Percentiles rank a stretch among this genome's conserved stretches.
These are phyloP conservation scores for Trichoderma sp. DNA, from an alignment of 2,329 filamentous ascomycete species.

Conservation along the genomic window DNA sequence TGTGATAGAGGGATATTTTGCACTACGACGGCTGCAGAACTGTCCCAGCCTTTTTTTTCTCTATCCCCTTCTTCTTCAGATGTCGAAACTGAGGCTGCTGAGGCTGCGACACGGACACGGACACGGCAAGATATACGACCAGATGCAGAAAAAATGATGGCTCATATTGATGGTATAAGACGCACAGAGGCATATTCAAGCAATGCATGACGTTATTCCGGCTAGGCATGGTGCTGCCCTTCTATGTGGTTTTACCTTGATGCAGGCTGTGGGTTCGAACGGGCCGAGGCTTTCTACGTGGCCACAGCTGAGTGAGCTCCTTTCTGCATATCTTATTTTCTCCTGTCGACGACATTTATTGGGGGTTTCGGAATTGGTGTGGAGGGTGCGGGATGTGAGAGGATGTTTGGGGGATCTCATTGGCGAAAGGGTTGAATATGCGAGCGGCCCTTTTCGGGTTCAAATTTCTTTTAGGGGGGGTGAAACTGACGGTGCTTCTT, in stretches of 20 bases:
- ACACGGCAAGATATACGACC: neutral
- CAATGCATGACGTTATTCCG: neutral
- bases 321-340: neutral
- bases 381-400: neutral
- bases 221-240: neutral
- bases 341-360: neutral
- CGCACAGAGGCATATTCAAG: neutral
- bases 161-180: neutral
- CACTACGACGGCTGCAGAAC: neutral
- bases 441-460: neutral
- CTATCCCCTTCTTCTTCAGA: neutral
- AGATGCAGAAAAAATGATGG: neutral
- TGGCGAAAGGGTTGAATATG: neutral
- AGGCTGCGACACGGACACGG: neutral
- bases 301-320: neutral
- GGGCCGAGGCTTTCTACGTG: conserved; percentile 12
- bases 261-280: neutral
- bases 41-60: neutral
- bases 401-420: neutral
- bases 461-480: neutral
- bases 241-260: neutral
- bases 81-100: neutral
- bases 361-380: neutral
- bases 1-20: neutral
- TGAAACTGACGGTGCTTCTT: neutral